A percentile compares a stretch with the other conserved stretches of the same genome.
Evolutionary conservation across 2,329 filamentous ascomycete species (phyloP).

Genomic region (Penicillium sp.): DNA sequence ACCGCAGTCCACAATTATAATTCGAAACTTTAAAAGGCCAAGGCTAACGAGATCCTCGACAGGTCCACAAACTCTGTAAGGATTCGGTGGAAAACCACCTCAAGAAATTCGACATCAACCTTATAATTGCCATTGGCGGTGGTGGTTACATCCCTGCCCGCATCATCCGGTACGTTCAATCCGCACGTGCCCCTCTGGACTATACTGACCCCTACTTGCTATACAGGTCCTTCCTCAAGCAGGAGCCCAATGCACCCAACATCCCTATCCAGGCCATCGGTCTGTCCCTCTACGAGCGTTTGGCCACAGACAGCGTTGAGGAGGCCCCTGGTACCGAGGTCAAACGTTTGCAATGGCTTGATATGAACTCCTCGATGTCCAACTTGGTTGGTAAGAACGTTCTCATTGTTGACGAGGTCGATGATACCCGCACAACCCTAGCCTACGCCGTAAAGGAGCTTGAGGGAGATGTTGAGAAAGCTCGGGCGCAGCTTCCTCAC

Average conservation of each 20-base stretch:
- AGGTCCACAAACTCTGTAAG: conserved; percentile 98
- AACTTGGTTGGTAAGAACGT: conserved; percentile 89
- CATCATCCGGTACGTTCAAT: conserved; percentile 68
- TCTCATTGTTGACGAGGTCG: conserved; percentile 91
- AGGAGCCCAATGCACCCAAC: conserved; percentile 72
- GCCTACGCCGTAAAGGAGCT: conserved; percentile 92
- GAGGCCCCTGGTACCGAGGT: conserved; percentile 90
- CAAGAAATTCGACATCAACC: conserved; percentile 80
- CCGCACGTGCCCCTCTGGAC: neutral
- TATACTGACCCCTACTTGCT: neutral
- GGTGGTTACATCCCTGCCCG: conserved; percentile 96
- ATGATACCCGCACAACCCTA: conserved; percentile 89
- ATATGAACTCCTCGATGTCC: conserved; percentile 81
- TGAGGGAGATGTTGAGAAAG: conserved; percentile 87
- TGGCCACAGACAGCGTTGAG: conserved; percentile 51
- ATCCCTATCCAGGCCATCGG: conserved; percentile 99
- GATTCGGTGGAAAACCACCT: conserved; percentile 78
- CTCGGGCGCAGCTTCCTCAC: conserved; percentile 69
- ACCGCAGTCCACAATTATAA: conserved; percentile 2
- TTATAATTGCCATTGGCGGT: conserved; percentile 98
- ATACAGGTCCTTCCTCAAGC: conserved; percentile 81
- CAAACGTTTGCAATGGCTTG: conserved; percentile 96
- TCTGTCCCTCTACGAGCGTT: conserved; percentile 90
- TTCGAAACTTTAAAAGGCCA: neutral
- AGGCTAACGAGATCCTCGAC: conserved; percentile 17